Percentiles rank a stretch among this genome's conserved stretches.
Conservation (phyloP, 2,329 filamentous ascomycete genomes). For the Trichoderma koningii region DNA sequence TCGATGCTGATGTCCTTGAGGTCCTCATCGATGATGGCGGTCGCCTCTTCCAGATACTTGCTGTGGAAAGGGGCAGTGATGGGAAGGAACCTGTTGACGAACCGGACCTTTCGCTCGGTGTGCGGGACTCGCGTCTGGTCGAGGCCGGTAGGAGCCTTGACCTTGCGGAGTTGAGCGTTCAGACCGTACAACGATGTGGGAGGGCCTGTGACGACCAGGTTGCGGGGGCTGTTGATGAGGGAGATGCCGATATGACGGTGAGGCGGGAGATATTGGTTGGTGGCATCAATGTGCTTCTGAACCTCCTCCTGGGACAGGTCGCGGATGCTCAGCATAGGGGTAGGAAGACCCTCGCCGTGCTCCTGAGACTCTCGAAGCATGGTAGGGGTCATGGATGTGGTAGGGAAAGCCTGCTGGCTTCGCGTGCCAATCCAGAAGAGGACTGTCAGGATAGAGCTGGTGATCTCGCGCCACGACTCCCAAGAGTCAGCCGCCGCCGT, state of each 20-base stretch:
- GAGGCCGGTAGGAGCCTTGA: slow-evolving; percentile 95
- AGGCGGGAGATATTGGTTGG: slow-evolving; percentile 90
- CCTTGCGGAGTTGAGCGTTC: slow-evolving; percentile 91
- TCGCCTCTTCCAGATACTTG: slow-evolving; percentile 83
- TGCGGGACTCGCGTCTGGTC: slow-evolving; percentile 94
- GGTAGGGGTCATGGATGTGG: slow-evolving; percentile 87
- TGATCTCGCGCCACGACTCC: slow-evolving; percentile 84
- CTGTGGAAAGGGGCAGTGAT: slow-evolving; percentile 99
- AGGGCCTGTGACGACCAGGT: slow-evolving; percentile 94
- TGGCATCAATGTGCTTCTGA: slow-evolving; percentile 94
- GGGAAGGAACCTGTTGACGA: slow-evolving; percentile 93
- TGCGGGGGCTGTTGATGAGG: slow-evolving; percentile 92
- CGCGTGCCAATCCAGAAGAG: slow-evolving; percentile 98
- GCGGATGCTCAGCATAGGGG: slow-evolving; percentile 96
- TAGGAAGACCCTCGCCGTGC: slow-evolving; percentile 91
- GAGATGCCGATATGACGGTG: slow-evolving; percentile 95
- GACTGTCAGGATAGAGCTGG: slow-evolving; percentile 80
- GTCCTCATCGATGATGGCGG: slow-evolving; percentile 81
- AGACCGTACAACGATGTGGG: slow-evolving; percentile 95
- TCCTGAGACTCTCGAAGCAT: slow-evolving; percentile 92
- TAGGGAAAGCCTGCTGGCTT: slow-evolving; percentile 95
- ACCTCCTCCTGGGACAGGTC: slow-evolving; percentile 86
- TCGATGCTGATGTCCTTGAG: slow-evolving; percentile 80
- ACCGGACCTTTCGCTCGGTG: slow-evolving; percentile 94
- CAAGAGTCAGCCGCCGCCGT: slow-evolving; percentile 89